Evolutionary conservation across 1,139 yeast species (phyloP), one percentile per base, ranked within the genome.

Genomic region (Pichia sp.): DNA sequence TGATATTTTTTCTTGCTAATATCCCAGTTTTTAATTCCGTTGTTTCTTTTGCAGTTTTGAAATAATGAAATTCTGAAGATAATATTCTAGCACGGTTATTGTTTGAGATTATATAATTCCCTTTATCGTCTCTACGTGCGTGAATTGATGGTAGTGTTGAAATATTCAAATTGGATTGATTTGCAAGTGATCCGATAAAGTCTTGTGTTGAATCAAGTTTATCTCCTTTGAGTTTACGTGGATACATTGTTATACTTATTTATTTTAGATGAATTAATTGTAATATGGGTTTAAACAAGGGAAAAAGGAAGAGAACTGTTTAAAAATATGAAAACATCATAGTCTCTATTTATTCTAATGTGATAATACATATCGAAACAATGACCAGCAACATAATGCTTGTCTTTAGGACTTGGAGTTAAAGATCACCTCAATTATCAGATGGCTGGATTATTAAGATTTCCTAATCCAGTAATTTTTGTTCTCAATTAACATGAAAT

Each of bases 131-230:
- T 6, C 28, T 35, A 4, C 7, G 22, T 9, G 30, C 35, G 9
- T 30, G 27, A 2, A 48, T 9, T 29, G 52, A 42, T 16, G 51
- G 51, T 12, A 45, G 2, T 3, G 39, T 36, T 16, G 31, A 24
- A 24, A 43, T 25, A 31, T 41, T 40, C 10, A 48, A 11, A 20
- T 43, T 36, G 8, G 46, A 42, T 12, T 43, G 20, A 30, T 37
- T 41, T 20, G 42, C 45, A 24, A 46, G 39, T 11, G 50, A 32
- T 4, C 50, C 42, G 11, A 22, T 31, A 39, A 49, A 47, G 35
- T 48, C 49, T 2, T 28, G 16, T 11, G 4, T 3, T n/a, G 48
- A 45, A 25, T 40, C 40, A 5, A 50, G 36, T 20, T 37, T 35
- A 34, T 51, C 47, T 5, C 48, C 52, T 34, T 40, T 45, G 2